phyloP scores from a whole-genome alignment of 2,329 filamentous ascomycete genomes.

The Gyromitra esculenta region DNA sequence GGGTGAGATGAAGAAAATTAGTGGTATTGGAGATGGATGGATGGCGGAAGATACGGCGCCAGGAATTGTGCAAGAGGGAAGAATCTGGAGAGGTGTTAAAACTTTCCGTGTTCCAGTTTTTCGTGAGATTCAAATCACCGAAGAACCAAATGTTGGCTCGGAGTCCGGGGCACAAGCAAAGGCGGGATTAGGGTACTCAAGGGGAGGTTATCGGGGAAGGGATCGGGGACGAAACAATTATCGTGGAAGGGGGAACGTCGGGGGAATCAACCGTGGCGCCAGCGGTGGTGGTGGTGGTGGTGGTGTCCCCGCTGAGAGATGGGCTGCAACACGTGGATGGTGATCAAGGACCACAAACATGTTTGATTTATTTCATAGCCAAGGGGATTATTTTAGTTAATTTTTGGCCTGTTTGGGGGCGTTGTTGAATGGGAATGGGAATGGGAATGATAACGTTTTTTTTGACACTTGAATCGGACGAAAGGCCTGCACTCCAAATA shows the following conservation, averaged over 20 bases:
- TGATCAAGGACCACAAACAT: slow-evolving; percentile 4
- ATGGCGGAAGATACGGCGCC: slow-evolving; percentile 21
- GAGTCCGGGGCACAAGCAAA: slow-evolving; percentile 16
- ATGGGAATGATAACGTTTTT: slow-evolving; percentile 13
- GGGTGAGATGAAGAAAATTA: slow-evolving; percentile 22
- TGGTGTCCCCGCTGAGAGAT: slow-evolving; percentile 32
- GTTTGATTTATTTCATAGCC: slow-evolving; percentile 21
- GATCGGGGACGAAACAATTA: slow-evolving; percentile 18
- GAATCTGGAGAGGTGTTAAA: slow-evolving; percentile 39
- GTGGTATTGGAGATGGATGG: slow-evolving; percentile 33
- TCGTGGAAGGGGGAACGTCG: slow-evolving; percentile 13
- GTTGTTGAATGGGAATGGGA: neutral
- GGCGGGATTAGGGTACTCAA: neutral
- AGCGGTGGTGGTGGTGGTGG: slow-evolving; percentile 34
- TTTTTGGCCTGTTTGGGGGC: slow-evolving; percentile 16
- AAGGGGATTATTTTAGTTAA: slow-evolving; percentile 8
- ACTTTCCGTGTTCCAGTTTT: slow-evolving; percentile 30
- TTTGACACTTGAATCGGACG: slow-evolving; percentile 11
- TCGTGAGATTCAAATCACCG: slow-evolving; percentile 35
- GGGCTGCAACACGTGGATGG: slow-evolving; percentile 38
- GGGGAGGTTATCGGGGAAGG: slow-evolving; percentile 17
- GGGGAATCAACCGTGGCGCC: slow-evolving; percentile 8
- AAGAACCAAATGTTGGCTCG: slow-evolving; percentile 19
- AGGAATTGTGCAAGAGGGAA: slow-evolving; percentile 21
- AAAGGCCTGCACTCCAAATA: slow-evolving; percentile 2